Conservation (phyloP, 2,329 filamentous ascomycete species). For the Sporothrix variecibatus region DNA sequence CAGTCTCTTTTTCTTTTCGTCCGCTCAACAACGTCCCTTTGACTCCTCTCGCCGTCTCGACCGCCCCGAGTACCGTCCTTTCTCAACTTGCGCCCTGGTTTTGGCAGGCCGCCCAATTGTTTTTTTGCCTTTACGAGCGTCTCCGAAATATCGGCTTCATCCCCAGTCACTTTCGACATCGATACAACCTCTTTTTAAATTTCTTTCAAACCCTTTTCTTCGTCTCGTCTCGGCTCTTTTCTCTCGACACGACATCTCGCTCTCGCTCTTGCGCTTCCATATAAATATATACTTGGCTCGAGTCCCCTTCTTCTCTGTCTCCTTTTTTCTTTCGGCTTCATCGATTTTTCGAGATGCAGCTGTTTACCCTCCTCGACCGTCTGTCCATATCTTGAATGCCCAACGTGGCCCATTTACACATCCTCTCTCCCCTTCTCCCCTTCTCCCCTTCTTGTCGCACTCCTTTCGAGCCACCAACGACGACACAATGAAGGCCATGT, state of each 20-base stretch:
- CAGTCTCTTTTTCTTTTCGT: neutral
- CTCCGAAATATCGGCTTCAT: neutral
- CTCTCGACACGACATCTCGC: too few species aligned
- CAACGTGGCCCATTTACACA: neutral
- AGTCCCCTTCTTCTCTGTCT: neutral
- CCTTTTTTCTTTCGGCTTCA: neutral
- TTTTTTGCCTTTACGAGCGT: neutral
- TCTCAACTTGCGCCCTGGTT: neutral
- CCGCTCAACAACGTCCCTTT: too few species aligned
- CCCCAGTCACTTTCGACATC: neutral
- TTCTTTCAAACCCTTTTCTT: neutral
- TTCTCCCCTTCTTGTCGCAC: neutral
- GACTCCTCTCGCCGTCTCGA: neutral
- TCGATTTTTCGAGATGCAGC: constrained; percentile 9
- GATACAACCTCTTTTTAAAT: neutral
- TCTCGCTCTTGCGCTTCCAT: neutral
- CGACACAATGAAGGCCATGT: neutral
- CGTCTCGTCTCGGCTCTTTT: neutral
- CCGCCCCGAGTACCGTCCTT: neutral
- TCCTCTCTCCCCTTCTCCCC: neutral
- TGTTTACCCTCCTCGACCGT: neutral
- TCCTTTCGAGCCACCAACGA: neutral
- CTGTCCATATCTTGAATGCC: neutral
- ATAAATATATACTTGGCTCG: neutral
- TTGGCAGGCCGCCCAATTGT: neutral